phyloP scores from a whole-genome alignment of 75 land plant genomes.

The Larix kaempferi region DNA sequence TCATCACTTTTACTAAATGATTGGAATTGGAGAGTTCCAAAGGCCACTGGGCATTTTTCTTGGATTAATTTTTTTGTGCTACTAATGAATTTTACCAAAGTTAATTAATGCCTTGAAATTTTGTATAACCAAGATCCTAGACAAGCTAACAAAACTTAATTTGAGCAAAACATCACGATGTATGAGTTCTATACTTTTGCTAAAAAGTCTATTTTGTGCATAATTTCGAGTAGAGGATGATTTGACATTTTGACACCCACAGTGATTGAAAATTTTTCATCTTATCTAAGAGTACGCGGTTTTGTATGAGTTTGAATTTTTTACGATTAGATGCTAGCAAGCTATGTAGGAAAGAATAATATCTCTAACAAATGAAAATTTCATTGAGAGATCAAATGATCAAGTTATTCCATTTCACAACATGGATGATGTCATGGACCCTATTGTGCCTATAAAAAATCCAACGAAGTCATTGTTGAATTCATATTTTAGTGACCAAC shows the following conservation, averaged over 20 bases:
- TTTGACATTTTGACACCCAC: slow-evolving; percentile 2
- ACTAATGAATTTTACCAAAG: too few species aligned
- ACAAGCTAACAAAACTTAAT: too few species aligned
- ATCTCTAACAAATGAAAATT: slow-evolving; percentile 33
- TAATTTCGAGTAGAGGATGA: too few species aligned
- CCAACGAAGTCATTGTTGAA: slow-evolving; percentile 31
- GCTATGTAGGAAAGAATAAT: slow-evolving; percentile 26
- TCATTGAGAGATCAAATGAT: slow-evolving; percentile 38
- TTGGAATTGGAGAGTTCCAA: too few species aligned
- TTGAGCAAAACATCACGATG: too few species aligned
- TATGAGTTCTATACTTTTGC: too few species aligned
- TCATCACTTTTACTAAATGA: too few species aligned
- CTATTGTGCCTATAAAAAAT: slow-evolving; percentile 24
- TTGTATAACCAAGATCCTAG: too few species aligned
- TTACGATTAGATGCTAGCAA: slow-evolving; percentile 27
- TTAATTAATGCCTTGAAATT: too few species aligned
- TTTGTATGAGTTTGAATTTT: slow-evolving; percentile 35
- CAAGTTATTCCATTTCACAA: slow-evolving; percentile 40
- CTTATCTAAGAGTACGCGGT: slow-evolving; percentile 23
- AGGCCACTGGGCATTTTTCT: too few species aligned
- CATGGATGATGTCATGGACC: slow-evolving; percentile 34
- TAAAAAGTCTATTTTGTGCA: too few species aligned
- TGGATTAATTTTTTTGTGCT: too few species aligned
- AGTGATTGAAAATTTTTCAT: slow-evolving; percentile 47
- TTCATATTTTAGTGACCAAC: slow-evolving; percentile 38